Conservation (phyloP, 192 early-diverging fungal species). For the Entomortierella lignicola region DNA sequence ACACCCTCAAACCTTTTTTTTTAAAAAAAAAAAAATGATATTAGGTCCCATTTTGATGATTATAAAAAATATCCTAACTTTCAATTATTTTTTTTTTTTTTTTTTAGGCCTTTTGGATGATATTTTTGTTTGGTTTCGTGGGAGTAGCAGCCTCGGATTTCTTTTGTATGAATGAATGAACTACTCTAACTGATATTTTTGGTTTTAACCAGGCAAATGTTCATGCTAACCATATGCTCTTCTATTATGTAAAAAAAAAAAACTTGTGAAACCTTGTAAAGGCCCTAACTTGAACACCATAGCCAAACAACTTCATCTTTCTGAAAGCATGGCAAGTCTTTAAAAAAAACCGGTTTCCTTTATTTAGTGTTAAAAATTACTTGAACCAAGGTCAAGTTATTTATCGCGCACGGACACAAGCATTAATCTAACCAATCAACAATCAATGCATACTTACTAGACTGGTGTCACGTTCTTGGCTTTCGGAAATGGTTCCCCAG, state of each 20-base stretch:
- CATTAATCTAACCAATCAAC: background rate
- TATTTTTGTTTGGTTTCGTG: constrained; percentile 80
- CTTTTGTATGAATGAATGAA: constrained; percentile 55
- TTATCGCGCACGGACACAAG: background rate
- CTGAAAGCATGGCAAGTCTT: constrained; percentile 78
- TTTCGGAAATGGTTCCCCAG: constrained; percentile 92
- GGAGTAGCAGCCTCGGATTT: constrained; percentile 87
- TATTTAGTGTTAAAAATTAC: too few species aligned
- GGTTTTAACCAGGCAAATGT: background rate
- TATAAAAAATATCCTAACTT: too few species aligned
- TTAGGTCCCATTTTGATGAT: too few species aligned
- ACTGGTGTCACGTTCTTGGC: constrained; percentile 83
- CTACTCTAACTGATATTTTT: constrained; percentile 29
- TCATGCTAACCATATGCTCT: too few species aligned
- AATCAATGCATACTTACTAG: background rate
- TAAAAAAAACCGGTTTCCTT: background rate
- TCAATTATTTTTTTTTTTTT: too few species aligned
- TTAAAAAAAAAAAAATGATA: too few species aligned
- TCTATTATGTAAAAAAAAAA: too few species aligned
- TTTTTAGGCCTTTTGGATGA: constrained; percentile 69
- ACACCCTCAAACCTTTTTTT: background rate
- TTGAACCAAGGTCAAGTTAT: too few species aligned
- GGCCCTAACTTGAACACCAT: constrained; percentile 86
- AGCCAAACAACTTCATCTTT: constrained; percentile 74
- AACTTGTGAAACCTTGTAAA: background rate